Base-by-base conservation (phyloP, 768 basidiomycete genomes). In the Porphyrellus cyaneotinctus region DNA sequence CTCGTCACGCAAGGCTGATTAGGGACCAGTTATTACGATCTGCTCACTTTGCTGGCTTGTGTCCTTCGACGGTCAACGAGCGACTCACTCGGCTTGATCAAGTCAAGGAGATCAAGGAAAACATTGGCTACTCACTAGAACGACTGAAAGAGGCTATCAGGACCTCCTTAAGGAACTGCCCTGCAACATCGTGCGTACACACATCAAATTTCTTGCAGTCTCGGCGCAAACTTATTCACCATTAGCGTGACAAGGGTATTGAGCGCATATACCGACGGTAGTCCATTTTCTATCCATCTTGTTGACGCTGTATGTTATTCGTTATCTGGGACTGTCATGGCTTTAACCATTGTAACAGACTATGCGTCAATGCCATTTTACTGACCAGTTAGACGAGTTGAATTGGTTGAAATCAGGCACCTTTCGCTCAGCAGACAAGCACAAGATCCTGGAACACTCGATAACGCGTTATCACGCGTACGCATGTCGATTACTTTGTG, bases 391-490 rank as follows among this genome's bases (percentile, higher is more conserved):
- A 74, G 60, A 74, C 15, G 68, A 75, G 28, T 60, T 84, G 4
- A 72, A 73, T 0, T 85, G 84, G 83, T 74, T 76, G 9, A 61
- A 68, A 33, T 69, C 75, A 0, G 65, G 63, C 6, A 74, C 69
- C 43, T 82, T 83, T 50, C 57, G 45, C 7, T 55, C 53, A 10
- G 64, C 68, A 32, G 71, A 77, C 31, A 74, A 74, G 53, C 44
- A 67, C 6, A 52, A 51, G 39, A 74, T 75, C 6, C 65, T 84
- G 12, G 70, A 76, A 10, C 78, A 81, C 52, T 74, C 75, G 1
- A 66, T 81, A 24, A 74, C 78, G 8, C 70, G 84, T 57, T 85
- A 85, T 61, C 83, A 84, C 55, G 81, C 78, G 79, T 82, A 64
- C 31, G 72, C 60, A 32, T 30, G 26, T 35, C 15, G 14, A 35